Evolutionary conservation across 179 eudicot genomes (phyloP).

Genomic region (Beta corolliflora): DNA sequence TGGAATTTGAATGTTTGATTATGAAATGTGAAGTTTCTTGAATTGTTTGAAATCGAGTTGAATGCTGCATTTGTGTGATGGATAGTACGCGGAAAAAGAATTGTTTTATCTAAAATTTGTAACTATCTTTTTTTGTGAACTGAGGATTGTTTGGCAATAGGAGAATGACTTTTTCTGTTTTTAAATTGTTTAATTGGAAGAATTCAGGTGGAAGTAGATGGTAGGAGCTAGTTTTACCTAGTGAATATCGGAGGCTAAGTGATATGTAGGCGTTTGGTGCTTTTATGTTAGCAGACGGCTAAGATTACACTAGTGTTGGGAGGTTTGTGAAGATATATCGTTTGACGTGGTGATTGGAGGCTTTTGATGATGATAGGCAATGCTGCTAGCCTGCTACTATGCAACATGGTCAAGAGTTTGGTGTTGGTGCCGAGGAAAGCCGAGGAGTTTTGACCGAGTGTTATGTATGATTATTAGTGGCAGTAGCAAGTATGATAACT

Average conservation of each 20-base stretch:
- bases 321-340: neutral
- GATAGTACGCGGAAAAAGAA: too few species aligned
- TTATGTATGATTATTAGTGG: neutral
- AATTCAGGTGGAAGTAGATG: neutral
- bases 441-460: neutral
- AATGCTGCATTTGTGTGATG: too few species aligned
- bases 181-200: neutral
- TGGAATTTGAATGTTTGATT: too few species aligned
- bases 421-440: neutral
- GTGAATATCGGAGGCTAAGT: neutral
- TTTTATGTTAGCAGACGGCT: neutral
- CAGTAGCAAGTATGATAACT: neutral
- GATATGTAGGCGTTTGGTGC: neutral
- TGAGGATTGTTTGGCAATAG: neutral
- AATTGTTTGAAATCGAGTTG: too few species aligned
- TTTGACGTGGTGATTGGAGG: neutral
- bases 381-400: neutral
- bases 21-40: too few species aligned
- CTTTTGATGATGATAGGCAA: neutral
- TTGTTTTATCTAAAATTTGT: too few species aligned
- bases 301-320: neutral
- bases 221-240: neutral
- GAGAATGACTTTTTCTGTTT: neutral
- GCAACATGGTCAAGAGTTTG: neutral
- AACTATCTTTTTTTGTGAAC: too few species aligned